A percentile compares a stretch with the other conserved stretches of the same genome.
Conservation (phyloP, 257 asterid species). For the Nicotiana tomentosiformis region DNA sequence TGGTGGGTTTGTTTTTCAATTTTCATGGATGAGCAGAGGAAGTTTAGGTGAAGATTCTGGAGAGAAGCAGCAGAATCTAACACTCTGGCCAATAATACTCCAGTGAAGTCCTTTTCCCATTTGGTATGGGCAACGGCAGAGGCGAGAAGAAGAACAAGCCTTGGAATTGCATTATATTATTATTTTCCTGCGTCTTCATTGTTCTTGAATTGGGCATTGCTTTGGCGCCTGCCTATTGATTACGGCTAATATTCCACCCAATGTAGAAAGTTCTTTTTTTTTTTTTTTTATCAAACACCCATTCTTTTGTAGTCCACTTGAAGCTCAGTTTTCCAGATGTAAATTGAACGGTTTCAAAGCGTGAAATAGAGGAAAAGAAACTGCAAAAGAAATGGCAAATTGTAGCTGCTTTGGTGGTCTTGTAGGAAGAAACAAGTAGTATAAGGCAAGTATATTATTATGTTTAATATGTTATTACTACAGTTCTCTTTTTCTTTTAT, state of each 20-base stretch:
- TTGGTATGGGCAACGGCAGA: constrained; percentile 33
- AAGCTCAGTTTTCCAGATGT: constrained; percentile 22
- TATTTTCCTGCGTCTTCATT: constrained; percentile 15
- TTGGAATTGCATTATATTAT: constrained; percentile 19
- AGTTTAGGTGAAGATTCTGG: constrained; percentile 36
- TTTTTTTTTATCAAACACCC: background rate
- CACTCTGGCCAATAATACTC: constrained; percentile 51
- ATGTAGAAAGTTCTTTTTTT: constrained; percentile 5
- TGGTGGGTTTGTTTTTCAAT: background rate
- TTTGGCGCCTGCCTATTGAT: constrained; percentile 52
- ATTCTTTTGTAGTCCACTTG: background rate
- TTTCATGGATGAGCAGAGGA: background rate
- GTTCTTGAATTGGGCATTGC: constrained; percentile 29
- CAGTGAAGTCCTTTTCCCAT: constrained; percentile 12
- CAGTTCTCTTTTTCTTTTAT: no score
- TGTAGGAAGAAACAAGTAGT: constrained; percentile 33
- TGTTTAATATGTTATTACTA: background rate
- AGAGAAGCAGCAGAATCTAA: constrained; percentile 32
- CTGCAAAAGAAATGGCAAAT: constrained; percentile 28
- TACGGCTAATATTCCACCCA: constrained; percentile 37
- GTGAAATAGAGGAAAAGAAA: background rate
- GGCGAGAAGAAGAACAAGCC: constrained; percentile 13
- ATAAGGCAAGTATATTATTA: constrained; percentile 30
- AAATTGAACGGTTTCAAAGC: constrained; percentile 5
- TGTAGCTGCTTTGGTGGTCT: constrained; percentile 39